Evolutionary conservation across 257 asterid genomes (phyloP).

Genomic region (Linderniella brevidens): DNA sequence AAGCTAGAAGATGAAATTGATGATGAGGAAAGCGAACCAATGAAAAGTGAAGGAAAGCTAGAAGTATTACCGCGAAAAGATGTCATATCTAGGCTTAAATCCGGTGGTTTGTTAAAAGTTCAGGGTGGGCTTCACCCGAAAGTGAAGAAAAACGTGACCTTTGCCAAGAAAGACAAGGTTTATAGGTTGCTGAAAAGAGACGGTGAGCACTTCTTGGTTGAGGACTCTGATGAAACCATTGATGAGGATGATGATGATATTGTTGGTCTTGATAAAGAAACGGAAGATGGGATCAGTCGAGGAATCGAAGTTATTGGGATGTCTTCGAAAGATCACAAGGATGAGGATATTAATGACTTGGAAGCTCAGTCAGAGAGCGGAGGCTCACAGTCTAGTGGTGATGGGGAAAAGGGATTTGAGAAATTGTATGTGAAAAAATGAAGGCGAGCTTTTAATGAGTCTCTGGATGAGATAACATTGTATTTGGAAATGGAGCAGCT

Average conservation of each 20-base stretch:
- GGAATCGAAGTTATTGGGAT: slow-evolving; percentile 34
- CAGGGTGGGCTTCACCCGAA: slow-evolving; percentile 21
- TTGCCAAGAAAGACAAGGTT: slow-evolving; percentile 37
- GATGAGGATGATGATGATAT: slow-evolving; percentile 12
- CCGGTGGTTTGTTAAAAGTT: slow-evolving; percentile 15
- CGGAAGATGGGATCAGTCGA: slow-evolving; percentile 16
- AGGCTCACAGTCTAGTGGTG: slow-evolving; percentile 23
- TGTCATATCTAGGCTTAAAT: slow-evolving; percentile 1
- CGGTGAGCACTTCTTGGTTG: slow-evolving; percentile 11
- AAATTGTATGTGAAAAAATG: slow-evolving; percentile 7
- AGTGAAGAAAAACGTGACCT: slow-evolving; percentile 47
- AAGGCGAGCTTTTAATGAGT: too few species aligned
- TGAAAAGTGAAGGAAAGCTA: slow-evolving; percentile 17
- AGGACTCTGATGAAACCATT: slow-evolving; percentile 14
- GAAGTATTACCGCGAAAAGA: slow-evolving; percentile 11
- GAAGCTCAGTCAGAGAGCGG: slow-evolving; percentile 17
- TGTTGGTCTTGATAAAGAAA: slow-evolving; percentile 15
- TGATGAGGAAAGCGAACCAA: slow-evolving; percentile 22
- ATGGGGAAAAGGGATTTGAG: slow-evolving; percentile 19
- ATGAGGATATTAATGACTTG: slow-evolving; percentile 6
- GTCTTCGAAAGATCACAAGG: slow-evolving; percentile 16
- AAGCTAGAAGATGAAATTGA: slow-evolving; percentile 30
- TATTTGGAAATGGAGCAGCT: too few species aligned
- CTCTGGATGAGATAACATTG: too few species aligned
- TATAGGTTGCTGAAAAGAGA: slow-evolving; percentile 15